Percentiles rank a stretch among this genome's conserved stretches.
Conservation (phyloP, 306 rosid genomes). For the Pyrus communis region DNA sequence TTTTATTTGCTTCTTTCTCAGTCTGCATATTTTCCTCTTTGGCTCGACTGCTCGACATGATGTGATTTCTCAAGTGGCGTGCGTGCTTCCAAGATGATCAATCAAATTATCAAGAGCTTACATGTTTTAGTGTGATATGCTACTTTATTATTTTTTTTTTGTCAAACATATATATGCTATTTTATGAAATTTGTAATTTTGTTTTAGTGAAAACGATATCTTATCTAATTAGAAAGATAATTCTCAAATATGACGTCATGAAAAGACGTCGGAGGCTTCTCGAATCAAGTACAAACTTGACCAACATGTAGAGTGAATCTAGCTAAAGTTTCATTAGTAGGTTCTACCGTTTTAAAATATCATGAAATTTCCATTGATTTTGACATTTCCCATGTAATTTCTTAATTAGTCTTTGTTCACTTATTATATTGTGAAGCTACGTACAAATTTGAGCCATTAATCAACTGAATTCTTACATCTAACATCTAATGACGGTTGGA, state of each 20-base stretch:
- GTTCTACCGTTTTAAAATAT: too few relatives aligned
- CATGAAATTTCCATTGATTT: too few relatives aligned
- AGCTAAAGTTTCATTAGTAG: not conserved
- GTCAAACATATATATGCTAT: not conserved
- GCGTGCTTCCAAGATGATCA: not conserved
- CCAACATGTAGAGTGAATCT: not conserved
- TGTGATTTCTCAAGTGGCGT: not conserved
- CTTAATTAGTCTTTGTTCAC: too few relatives aligned
- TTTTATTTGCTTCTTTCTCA: not conserved
- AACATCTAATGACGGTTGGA: too few relatives aligned
- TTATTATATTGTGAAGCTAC: too few relatives aligned
- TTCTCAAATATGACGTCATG: not conserved
- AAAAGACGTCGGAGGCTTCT: not conserved
- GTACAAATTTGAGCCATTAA: too few relatives aligned
- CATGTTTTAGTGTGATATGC: too few relatives aligned
- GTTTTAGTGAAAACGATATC: not conserved
- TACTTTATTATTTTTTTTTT: too few relatives aligned
- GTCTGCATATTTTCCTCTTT: not conserved
- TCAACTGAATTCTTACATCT: too few relatives aligned
- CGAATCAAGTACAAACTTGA: not conserved
- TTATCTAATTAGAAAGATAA: too few relatives aligned
- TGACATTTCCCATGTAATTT: too few relatives aligned
- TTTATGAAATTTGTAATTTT: not conserved
- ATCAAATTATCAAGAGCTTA: not conserved
- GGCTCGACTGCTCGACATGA: not conserved